Base-by-base conservation (phyloP, 805 yeast genomes). In the Wickerhamiella sergipiensis region DNA sequence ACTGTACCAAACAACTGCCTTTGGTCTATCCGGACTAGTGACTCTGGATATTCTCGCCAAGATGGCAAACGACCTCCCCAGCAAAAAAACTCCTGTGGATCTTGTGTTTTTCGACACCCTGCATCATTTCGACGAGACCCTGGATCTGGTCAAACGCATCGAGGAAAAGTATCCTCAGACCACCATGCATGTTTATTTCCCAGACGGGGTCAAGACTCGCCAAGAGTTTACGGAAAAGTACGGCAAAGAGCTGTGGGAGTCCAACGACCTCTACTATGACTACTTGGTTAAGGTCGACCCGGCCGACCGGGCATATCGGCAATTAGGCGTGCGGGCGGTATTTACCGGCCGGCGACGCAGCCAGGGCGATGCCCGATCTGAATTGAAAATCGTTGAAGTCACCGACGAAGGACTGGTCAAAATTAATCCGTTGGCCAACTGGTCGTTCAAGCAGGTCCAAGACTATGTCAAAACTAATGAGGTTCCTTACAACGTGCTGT, bases 111-210 rank as follows among this genome's bases (percentile, higher is more conserved):
- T 89, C 46, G 97, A 90, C 64, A 90, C 97, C 0, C 70, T 90
- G 55, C 85, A 89, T 62, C 97, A 90, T 66, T 90, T 90, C 72
- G 88, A 90, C n/a, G 97, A 90, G 65, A 90, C 97, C 0, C 68
- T 82, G 43, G 86, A 81, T 2, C 73, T 90, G 40, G 82, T 89
- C 4, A 72, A 76, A 1, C 71, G 68, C 12, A 75, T 90, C 42
- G 69, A 77, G 59, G 56, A 60, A 15, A 75, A 71, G 53, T 90
- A 90, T 64, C 75, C 79, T 2, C 55, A 61, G 15, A 72, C 71
- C 46, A 71, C 71, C 24, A 65, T 89, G 22, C 82, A 85, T 57
- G 70, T 85, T 2, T 87, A 72, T 67, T 75, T 74, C 57, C 97
- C 97, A 0, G 59, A 65, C 29, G 83, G 73, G 29, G 77, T 76